These are phyloP conservation scores for Solanum chaucha DNA, from an alignment of 257 asterid genomes.

Conservation along the genomic window DNA sequence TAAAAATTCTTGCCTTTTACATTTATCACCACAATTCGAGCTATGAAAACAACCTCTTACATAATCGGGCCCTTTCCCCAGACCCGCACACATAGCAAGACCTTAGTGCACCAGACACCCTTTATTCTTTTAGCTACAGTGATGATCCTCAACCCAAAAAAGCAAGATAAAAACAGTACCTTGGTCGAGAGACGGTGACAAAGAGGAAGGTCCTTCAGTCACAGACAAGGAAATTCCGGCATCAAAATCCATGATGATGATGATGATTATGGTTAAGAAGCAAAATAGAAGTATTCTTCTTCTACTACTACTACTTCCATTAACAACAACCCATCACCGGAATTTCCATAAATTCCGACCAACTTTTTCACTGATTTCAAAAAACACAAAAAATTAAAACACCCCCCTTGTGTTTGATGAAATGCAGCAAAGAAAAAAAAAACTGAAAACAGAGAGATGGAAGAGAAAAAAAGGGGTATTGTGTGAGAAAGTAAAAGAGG, in stretches of 20 bases:
- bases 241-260: constrained; percentile 16
- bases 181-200: constrained; percentile 19
- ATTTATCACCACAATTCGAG: neutral
- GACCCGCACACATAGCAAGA: neutral
- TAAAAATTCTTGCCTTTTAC: neutral
- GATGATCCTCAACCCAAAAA: neutral
- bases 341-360: constrained; percentile 15
- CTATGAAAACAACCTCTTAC: neutral
- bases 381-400: neutral
- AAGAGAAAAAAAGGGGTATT: neutral
- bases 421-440: neutral
- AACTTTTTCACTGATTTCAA: neutral
- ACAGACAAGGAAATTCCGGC: constrained; percentile 48
- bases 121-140: neutral
- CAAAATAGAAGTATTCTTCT: neutral
- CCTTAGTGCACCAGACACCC: neutral
- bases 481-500: neutral
- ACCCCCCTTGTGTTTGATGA: neutral
- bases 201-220: constrained; percentile 42
- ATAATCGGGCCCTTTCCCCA: neutral
- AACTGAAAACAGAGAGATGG: neutral
- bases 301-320: neutral
- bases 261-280: neutral
- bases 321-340: constrained; percentile 8
- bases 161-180: constrained; percentile 7